Evolutionary conservation across 2,329 filamentous ascomycete genomes (phyloP).

Genomic region (Colletotrichum siamense): DNA sequence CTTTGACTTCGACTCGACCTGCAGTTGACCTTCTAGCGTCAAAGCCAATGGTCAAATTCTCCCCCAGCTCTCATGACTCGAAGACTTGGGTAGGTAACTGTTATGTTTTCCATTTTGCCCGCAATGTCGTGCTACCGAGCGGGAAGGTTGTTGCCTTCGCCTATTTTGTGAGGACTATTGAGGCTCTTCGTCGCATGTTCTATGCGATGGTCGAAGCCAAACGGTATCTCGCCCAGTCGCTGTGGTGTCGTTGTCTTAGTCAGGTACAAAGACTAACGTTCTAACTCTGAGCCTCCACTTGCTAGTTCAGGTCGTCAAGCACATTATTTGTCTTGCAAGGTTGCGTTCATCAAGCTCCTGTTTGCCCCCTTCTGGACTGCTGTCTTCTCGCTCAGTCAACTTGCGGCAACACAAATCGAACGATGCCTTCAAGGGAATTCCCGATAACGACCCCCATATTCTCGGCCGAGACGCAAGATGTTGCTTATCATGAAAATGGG

Average conservation of each 20-base stretch:
- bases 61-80: not conserved
- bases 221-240: not conserved
- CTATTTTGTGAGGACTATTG: not conserved
- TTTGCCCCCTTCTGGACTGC: not conserved
- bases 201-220: not conserved
- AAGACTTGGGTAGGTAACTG: not conserved
- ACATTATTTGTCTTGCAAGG: not conserved
- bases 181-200: not conserved
- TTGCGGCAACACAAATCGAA: too few species aligned
- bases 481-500: not conserved
- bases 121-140: not conserved
- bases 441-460: too few species aligned
- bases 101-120: not conserved
- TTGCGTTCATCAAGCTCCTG: not conserved
- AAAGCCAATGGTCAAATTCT: not conserved
- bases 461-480: not conserved
- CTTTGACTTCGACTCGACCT: not conserved
- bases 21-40: not conserved
- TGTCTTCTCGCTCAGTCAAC: not conserved
- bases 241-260: not conserved
- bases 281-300: not conserved
- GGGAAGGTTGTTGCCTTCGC: not conserved
- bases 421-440: too few species aligned
- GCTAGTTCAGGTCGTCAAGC: not conserved
- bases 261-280: not conserved